phyloP scores from a whole-genome alignment of 2,329 filamentous ascomycete species.

The Verruconis gallopava region DNA sequence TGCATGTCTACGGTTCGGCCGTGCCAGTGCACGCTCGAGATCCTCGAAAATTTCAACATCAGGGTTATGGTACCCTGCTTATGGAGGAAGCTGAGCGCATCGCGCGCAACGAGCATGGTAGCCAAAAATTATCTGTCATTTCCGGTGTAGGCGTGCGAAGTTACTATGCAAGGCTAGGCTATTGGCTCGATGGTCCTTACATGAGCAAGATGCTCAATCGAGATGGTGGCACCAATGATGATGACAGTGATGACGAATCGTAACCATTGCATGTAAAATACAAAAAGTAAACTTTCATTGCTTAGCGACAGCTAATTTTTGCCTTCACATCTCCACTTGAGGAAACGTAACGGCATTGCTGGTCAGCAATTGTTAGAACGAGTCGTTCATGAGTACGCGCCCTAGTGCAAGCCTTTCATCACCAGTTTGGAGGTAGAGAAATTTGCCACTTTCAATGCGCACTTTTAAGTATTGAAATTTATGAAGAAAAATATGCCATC shows the following conservation, averaged over 20 bases:
- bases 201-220: constrained; percentile 27
- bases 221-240: background rate
- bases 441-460: too few species aligned
- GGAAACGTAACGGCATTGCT: too few species aligned
- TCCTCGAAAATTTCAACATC: constrained; percentile 94
- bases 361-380: too few species aligned
- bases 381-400: too few species aligned
- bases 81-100: constrained; percentile 99
- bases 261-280: too few species aligned
- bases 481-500: too few species aligned
- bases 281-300: too few species aligned
- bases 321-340: too few species aligned
- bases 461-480: too few species aligned
- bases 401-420: too few species aligned
- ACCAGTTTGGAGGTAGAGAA: too few species aligned
- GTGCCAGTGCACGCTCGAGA: constrained; percentile 96
- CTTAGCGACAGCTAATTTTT: too few species aligned
- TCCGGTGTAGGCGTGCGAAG: constrained; percentile 93
- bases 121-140: constrained; percentile 89
- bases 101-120: constrained; percentile 85
- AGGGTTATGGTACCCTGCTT: constrained; percentile 85
- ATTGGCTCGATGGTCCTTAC: constrained; percentile 85
- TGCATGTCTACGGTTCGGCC: constrained; percentile 93
- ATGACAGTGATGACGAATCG: constrained; percentile 5
- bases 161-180: constrained; percentile 88